A percentile compares a stretch with the other conserved stretches of the same genome.
Evolutionary conservation across 73 alveolate genomes (phyloP).

Genomic region (Blepharisma stoltei): DNA sequence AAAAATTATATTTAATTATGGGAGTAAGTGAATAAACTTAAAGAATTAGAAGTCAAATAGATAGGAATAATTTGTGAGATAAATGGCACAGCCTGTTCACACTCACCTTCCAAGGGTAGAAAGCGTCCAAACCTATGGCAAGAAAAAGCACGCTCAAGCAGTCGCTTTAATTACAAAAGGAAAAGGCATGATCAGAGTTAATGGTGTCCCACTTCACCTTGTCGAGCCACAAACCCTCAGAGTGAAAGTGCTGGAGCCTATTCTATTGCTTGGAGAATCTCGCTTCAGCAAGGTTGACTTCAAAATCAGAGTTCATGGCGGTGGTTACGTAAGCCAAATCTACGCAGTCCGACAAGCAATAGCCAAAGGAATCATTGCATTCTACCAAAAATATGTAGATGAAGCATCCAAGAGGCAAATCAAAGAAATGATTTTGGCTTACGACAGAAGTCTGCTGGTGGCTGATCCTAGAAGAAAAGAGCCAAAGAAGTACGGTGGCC

Average conservation of each 20-base stretch:
- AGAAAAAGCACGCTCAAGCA: slow-evolving; percentile 86
- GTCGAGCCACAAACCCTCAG: slow-evolving; percentile 82
- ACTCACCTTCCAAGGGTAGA: slow-evolving; percentile 34
- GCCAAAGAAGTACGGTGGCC: slow-evolving; percentile 92
- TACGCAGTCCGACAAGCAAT: slow-evolving; percentile 90
- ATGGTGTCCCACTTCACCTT: slow-evolving; percentile 77
- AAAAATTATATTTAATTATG: too few species aligned
- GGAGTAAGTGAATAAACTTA: too few species aligned
- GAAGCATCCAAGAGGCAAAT: slow-evolving; percentile 79
- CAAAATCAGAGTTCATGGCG: slow-evolving; percentile 85
- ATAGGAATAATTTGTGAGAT: too few species aligned
- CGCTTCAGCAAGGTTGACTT: slow-evolving; percentile 69
- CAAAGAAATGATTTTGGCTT: slow-evolving; percentile 70
- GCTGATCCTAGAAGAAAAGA: slow-evolving; percentile 90
- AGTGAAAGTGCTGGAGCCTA: slow-evolving; percentile 81
- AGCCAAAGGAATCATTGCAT: slow-evolving; percentile 83
- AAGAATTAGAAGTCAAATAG: too few species aligned
- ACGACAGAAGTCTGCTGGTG: slow-evolving; percentile 82
- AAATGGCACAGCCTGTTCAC: slow-evolving; percentile 24
- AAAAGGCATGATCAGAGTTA: slow-evolving; percentile 77
- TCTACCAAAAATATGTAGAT: slow-evolving; percentile 76
- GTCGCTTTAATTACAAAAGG: slow-evolving; percentile 79
- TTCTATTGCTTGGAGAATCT: slow-evolving; percentile 77
- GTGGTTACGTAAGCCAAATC: slow-evolving; percentile 81
- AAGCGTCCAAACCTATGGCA: slow-evolving; percentile 81